A percentile compares a stretch with the other conserved stretches of the same genome.
phyloP scores from a whole-genome alignment of 768 basidiomycete genomes.

The Mycena vulgaris region DNA sequence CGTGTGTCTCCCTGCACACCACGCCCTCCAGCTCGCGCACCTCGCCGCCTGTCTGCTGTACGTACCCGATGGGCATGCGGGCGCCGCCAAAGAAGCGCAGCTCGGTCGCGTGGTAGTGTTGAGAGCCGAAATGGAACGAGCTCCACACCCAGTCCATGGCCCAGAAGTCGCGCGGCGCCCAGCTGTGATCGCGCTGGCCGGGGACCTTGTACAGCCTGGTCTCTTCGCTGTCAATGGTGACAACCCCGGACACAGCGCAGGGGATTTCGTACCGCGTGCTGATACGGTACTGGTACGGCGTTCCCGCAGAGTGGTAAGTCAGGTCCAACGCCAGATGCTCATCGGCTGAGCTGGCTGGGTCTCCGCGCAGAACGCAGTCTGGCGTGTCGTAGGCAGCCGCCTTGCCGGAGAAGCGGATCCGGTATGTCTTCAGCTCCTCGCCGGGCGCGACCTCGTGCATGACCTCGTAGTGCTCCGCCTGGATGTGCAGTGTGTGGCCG shows the following conservation, averaged over 20 bases:
- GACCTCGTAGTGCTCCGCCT: slow-evolving; percentile 19
- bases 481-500: slow-evolving; percentile 17
- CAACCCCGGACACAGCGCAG: slow-evolving; percentile 14
- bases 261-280: slow-evolving; percentile 21
- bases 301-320: slow-evolving; percentile 10
- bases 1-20: slow-evolving; percentile 11
- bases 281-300: slow-evolving; percentile 17
- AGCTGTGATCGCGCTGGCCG: slow-evolving; percentile 20
- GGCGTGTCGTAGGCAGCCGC: slow-evolving; percentile 10
- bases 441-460: slow-evolving; percentile 16
- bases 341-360: slow-evolving; percentile 8
- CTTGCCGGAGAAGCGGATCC: slow-evolving; percentile 16
- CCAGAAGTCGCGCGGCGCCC: slow-evolving; percentile 20
- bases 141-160: slow-evolving; percentile 16
- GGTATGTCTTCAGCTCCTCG: slow-evolving; percentile 22
- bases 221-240: slow-evolving; percentile 7
- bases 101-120: slow-evolving; percentile 14
- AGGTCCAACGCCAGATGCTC: slow-evolving; percentile 17
- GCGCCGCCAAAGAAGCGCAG: slow-evolving; percentile 19
- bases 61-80: slow-evolving; percentile 17
- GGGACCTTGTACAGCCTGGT: slow-evolving; percentile 12
- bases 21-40: slow-evolving; percentile 21
- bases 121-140: slow-evolving; percentile 15
- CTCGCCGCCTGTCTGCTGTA: slow-evolving; percentile 12
- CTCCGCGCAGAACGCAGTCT: slow-evolving; percentile 13